phyloP scores from a whole-genome alignment of 768 basidiomycete species.

The Tulasnella sp. region DNA sequence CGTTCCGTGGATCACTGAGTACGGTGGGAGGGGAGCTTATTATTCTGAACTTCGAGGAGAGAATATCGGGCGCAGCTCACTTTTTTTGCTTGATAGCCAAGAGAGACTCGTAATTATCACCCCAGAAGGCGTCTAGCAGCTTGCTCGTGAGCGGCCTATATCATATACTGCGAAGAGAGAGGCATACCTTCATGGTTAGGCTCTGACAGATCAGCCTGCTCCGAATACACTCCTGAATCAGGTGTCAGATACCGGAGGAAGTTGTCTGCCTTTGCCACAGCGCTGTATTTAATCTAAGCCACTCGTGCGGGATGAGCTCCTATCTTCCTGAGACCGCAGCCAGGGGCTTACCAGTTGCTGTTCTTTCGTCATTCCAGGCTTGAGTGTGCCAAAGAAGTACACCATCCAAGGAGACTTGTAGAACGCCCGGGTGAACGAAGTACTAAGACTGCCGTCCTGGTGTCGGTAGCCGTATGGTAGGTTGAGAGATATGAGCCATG shows the following conservation, averaged over 20 bases:
- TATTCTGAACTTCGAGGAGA: neutral
- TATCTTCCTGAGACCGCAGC: too few relatives aligned
- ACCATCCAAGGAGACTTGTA: slow-evolving; percentile 29
- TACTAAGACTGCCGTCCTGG: neutral
- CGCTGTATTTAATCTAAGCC: slow-evolving; percentile 24
- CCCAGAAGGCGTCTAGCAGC: slow-evolving; percentile 27
- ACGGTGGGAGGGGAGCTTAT: neutral
- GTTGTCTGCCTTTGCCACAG: slow-evolving; percentile 26
- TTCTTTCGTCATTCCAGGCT: slow-evolving; percentile 10
- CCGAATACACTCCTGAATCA: slow-evolving; percentile 18
- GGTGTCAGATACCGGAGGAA: slow-evolving; percentile 26
- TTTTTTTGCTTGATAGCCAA: neutral
- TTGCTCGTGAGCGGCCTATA: neutral
- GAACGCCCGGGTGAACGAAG: slow-evolving; percentile 26
- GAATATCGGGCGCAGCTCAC: neutral
- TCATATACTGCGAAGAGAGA: neutral
- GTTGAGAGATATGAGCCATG: neutral
- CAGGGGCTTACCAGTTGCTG: neutral
- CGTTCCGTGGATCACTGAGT: slow-evolving; percentile 10
- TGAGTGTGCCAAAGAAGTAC: neutral
- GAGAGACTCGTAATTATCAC: slow-evolving; percentile 7
- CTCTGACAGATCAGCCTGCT: slow-evolving; percentile 29
- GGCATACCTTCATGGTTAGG: slow-evolving; percentile 14
- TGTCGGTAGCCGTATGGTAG: slow-evolving; percentile 18
- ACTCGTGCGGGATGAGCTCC: neutral